These are phyloP conservation scores for Thalassiosira profunda DNA, from an alignment of 108 stramenopile genomes.

Conservation along the genomic window DNA sequence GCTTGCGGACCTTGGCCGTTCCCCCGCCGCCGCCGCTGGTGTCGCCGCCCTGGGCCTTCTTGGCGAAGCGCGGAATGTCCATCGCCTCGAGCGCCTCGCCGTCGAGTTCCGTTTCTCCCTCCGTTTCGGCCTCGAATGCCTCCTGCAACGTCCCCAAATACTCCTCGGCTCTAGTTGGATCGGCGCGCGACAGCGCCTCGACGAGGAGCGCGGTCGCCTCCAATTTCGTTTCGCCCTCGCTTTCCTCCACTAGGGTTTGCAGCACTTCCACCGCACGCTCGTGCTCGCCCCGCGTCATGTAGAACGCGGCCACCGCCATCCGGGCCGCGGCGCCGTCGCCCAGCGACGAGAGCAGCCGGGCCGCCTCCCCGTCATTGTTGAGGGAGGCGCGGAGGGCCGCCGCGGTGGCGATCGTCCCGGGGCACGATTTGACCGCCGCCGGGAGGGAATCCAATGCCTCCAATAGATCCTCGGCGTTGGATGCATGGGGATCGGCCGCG, in stretches of 20 bases:
- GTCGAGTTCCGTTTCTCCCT: conserved; percentile 27
- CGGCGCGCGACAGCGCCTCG: conserved; percentile 61
- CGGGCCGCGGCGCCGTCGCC: conserved; percentile 18
- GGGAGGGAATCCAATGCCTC: conserved; percentile 64
- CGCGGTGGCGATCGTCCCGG: conserved; percentile 61
- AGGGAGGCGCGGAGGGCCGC: conserved; percentile 46
- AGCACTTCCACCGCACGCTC: conserved; percentile 63
- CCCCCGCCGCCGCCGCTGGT: conserved; percentile 10
- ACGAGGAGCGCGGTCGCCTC: conserved; percentile 54
- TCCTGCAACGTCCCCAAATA: conserved; percentile 37
- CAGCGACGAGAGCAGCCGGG: conserved; percentile 19
- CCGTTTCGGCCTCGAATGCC: conserved; percentile 2
- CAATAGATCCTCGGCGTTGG: conserved; percentile 23
- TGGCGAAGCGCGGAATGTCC: conserved; percentile 67
- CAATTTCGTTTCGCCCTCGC: conserved; percentile 22
- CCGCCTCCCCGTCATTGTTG: conserved; percentile 20
- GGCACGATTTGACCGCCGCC: conserved; percentile 48
- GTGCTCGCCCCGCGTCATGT: conserved; percentile 57
- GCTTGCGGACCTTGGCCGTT: conserved; percentile 30
- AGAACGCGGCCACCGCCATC: conserved; percentile 54
- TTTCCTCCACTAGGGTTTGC: conserved; percentile 29
- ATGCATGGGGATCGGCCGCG: conserved; percentile 6
- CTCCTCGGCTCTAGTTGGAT: conserved; percentile 46
- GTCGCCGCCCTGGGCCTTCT: conserved; percentile 13
- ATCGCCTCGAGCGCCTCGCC: conserved; percentile 67